phyloP scores from a whole-genome alignment of 805 yeast genomes.

The Wickerhamiella bombiphila region DNA sequence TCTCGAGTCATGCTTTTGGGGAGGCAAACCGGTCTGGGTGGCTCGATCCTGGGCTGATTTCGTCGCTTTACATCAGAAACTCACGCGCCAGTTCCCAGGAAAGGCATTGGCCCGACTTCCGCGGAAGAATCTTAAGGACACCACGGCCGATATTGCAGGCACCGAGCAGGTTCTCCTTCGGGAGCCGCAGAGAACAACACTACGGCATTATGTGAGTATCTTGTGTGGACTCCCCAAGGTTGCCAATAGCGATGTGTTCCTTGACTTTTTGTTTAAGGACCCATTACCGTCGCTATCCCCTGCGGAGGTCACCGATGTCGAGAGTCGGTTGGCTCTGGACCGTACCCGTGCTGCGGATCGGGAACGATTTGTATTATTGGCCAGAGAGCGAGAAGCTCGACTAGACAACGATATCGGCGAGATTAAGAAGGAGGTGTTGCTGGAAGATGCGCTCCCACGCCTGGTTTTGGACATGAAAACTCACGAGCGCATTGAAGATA shows the following conservation, averaged over 20 bases:
- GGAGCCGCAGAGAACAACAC: slow-evolving; percentile 62
- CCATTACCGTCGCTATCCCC: slow-evolving; percentile 27
- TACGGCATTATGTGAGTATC: slow-evolving; percentile 54
- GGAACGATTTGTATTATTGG: slow-evolving; percentile 55
- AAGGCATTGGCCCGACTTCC: slow-evolving; percentile 48
- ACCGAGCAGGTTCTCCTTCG: slow-evolving; percentile 32
- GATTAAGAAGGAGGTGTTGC: slow-evolving; percentile 41
- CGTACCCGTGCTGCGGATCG: slow-evolving; percentile 46
- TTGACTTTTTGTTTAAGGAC: slow-evolving; percentile 36
- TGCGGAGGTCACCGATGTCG: slow-evolving; percentile 41
- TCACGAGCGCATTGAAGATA: slow-evolving; percentile 35
- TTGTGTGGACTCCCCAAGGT: slow-evolving; percentile 43
- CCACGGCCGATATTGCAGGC: slow-evolving; percentile 8
- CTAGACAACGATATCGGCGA: slow-evolving; percentile 44
- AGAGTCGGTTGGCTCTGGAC: slow-evolving; percentile 47
- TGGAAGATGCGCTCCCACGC: slow-evolving; percentile 40
- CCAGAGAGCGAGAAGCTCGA: slow-evolving; percentile 39
- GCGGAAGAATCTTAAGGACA: slow-evolving; percentile 27
- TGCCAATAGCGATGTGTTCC: slow-evolving; percentile 35
- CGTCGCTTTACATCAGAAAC: slow-evolving; percentile 35
- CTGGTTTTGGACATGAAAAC: slow-evolving; percentile 54
- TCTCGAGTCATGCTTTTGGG: slow-evolving; percentile 19
- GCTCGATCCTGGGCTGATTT: slow-evolving; percentile 59
- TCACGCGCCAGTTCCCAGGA: slow-evolving; percentile 50
- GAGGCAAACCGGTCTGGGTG: slow-evolving; percentile 31